phyloP scores from a whole-genome alignment of 805 yeast species.

The Metschnikowia gelsemii region DNA sequence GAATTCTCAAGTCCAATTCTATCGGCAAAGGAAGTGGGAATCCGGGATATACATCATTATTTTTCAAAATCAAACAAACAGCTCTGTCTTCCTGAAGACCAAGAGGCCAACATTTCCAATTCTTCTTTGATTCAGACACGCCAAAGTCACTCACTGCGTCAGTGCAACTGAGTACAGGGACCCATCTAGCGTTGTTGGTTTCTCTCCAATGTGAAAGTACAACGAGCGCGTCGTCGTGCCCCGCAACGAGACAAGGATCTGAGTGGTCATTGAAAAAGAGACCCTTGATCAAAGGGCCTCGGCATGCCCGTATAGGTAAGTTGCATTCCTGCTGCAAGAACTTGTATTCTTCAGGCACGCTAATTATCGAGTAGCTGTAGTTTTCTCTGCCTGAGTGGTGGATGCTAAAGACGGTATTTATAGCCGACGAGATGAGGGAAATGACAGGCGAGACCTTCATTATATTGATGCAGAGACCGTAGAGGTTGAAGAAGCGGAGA shows the following conservation, averaged over 20 bases:
- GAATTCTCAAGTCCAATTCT: slow-evolving; percentile 69
- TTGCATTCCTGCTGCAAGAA: slow-evolving; percentile 40
- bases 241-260: slow-evolving; percentile 81
- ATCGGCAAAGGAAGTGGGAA: slow-evolving; percentile 85
- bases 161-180: slow-evolving; percentile 70
- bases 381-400: slow-evolving; percentile 33
- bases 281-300: slow-evolving; percentile 52
- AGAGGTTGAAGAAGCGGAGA: slow-evolving; percentile 64
- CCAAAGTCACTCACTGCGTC: slow-evolving; percentile 46
- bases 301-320: slow-evolving; percentile 32
- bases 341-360: slow-evolving; percentile 42
- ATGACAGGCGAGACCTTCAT: slow-evolving; percentile 73
- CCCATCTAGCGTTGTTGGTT: slow-evolving; percentile 76
- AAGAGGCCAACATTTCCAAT: slow-evolving; percentile 82
- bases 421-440: slow-evolving; percentile 62
- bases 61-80: slow-evolving; percentile 73
- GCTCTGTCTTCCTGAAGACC: slow-evolving; percentile 71
- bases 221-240: slow-evolving; percentile 69
- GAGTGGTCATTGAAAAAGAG: slow-evolving; percentile 85
- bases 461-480: slow-evolving; percentile 70
- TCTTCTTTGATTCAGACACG: slow-evolving; percentile 46
- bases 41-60: slow-evolving; percentile 61
- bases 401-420: slow-evolving; percentile 52
- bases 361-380: slow-evolving; percentile 49
- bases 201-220: slow-evolving; percentile 78